A percentile compares a stretch with the other conserved stretches of the same genome.
phyloP scores from a whole-genome alignment of 768 basidiomycete genomes.

The Lepiota subincarnata region DNA sequence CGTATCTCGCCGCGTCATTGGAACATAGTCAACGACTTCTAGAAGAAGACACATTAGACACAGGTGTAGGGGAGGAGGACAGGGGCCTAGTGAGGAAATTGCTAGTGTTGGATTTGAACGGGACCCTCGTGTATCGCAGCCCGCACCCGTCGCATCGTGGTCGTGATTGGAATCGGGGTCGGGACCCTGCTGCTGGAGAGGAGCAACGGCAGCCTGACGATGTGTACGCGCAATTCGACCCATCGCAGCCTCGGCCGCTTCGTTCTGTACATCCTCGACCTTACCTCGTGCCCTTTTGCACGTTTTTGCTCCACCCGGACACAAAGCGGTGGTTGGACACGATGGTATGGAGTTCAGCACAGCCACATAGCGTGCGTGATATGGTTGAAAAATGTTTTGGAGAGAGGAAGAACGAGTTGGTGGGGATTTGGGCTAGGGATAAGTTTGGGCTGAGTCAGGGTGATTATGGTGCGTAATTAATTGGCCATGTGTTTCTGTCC shows the following conservation, averaged over 20 bases:
- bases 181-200: background rate
- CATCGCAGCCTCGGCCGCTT: slow-evolving; percentile 22
- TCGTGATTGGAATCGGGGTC: slow-evolving; percentile 6
- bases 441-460: slow-evolving; percentile 59
- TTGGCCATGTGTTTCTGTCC: slow-evolving; percentile 4
- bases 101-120: slow-evolving; percentile 73
- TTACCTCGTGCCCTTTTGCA: slow-evolving; percentile 56
- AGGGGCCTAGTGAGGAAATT: slow-evolving; percentile 42
- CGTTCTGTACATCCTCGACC: slow-evolving; percentile 55
- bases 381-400: slow-evolving; percentile 70
- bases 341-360: slow-evolving; percentile 89
- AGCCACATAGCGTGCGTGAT: slow-evolving; percentile 70
- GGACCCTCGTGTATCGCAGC: slow-evolving; percentile 64
- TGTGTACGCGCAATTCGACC: slow-evolving; percentile 20
- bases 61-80: background rate
- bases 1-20: slow-evolving; percentile 1
- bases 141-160: slow-evolving; percentile 21
- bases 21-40: background rate
- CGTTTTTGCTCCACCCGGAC: slow-evolving; percentile 57
- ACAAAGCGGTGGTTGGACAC: slow-evolving; percentile 72
- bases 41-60: background rate
- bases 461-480: slow-evolving; percentile 58
- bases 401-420: slow-evolving; percentile 33
- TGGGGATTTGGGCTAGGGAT: slow-evolving; percentile 77
- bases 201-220: slow-evolving; percentile 4